Conservation (phyloP, 2,329 filamentous ascomycete genomes). For the Gyromitra esculenta region DNA sequence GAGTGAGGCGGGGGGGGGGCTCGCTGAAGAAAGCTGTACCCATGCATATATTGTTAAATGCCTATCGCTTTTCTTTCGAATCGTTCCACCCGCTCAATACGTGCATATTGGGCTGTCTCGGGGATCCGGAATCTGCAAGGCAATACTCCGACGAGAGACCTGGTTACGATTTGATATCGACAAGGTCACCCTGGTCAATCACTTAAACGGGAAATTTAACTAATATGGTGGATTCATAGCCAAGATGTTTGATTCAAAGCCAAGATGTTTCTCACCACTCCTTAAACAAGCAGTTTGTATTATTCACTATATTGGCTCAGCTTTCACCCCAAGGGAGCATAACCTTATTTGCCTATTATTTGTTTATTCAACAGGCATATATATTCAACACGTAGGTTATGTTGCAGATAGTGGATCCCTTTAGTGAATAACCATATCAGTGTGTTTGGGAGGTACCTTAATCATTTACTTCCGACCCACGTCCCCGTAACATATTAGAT, state of each 20-base stretch:
- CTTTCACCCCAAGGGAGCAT: no score
- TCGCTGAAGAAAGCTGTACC: neutral
- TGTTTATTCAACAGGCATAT: no score
- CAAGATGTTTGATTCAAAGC: no score
- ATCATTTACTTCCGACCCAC: no score
- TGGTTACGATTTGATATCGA: slow-evolving; percentile 15
- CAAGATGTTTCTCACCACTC: neutral
- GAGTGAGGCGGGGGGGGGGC: neutral
- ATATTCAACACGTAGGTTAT: no score
- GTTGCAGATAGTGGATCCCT: no score
- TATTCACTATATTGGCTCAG: no score
- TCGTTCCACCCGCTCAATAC: neutral
- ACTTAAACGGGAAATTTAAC: slow-evolving; percentile 1
- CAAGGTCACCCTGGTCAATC: slow-evolving; percentile 24
- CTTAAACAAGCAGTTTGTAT: neutral
- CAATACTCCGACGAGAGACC: neutral
- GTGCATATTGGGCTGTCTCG: slow-evolving; percentile 8
- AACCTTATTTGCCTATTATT: no score
- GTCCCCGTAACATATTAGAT: no score
- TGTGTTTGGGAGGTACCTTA: no score
- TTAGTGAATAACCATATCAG: no score
- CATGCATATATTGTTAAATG: neutral
- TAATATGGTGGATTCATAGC: slow-evolving; percentile 6
- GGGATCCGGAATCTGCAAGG: slow-evolving; percentile 21
- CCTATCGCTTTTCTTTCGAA: neutral